Percentiles rank a stretch among this genome's conserved stretches.
phyloP scores from a whole-genome alignment of 1,139 yeast genomes.

The Kazachstania sp. region DNA sequence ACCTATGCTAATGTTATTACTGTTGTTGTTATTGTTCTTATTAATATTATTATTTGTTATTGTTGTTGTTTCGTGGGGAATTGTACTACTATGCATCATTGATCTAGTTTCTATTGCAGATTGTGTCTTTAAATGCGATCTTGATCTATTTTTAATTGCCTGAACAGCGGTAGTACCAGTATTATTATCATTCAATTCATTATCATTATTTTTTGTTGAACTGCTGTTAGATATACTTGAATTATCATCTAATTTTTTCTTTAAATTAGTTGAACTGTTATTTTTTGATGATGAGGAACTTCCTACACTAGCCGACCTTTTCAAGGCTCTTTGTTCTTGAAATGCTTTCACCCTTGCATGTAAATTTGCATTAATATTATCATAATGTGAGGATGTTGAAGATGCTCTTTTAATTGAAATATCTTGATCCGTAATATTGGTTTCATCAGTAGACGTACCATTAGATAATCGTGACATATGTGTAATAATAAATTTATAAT shows the following conservation, averaged over 20 bases:
- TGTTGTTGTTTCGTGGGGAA: constrained; percentile 5
- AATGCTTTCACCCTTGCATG: constrained; percentile 72
- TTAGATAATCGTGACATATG: background rate
- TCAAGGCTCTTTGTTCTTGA: constrained; percentile 53
- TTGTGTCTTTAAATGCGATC: background rate
- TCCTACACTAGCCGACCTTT: constrained; percentile 28
- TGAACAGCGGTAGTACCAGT: background rate
- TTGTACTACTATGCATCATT: too few species aligned
- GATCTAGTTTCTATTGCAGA: background rate
- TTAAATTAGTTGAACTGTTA: background rate
- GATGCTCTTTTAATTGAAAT: constrained; percentile 14
- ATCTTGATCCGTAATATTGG: constrained; percentile 1
- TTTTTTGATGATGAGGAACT: constrained; percentile 4
- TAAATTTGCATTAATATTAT: constrained; percentile 48
- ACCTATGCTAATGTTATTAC: too few species aligned
- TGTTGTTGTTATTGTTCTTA: background rate
- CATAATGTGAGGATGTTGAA: constrained; percentile 26
- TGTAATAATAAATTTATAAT: too few species aligned
- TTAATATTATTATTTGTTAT: constrained; percentile 6
- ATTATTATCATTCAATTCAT: background rate
- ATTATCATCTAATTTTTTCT: background rate
- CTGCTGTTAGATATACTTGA: background rate
- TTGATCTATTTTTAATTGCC: background rate
- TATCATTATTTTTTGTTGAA: background rate
- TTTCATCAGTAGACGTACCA: background rate